Conservation (phyloP, 306 rosid species). For the Notholithocarpus densiflorus region DNA sequence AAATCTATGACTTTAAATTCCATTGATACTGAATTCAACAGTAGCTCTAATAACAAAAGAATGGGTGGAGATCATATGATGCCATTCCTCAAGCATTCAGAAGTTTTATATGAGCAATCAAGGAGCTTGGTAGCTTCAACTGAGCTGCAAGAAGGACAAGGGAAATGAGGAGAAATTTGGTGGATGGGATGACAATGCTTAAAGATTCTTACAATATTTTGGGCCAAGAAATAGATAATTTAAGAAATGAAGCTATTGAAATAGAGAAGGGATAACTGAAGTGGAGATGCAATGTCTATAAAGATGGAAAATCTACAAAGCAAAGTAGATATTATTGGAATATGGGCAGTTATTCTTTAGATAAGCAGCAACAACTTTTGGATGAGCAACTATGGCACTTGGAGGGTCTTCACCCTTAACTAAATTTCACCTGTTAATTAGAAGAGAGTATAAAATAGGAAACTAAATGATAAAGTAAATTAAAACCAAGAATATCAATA, state of each 20-base stretch:
- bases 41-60: slow-evolving; percentile 47
- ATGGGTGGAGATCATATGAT: slow-evolving; percentile 50
- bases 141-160: slow-evolving; percentile 63
- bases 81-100: slow-evolving; percentile 46
- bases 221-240: slow-evolving; percentile 48
- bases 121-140: slow-evolving; percentile 45
- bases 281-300: slow-evolving; percentile 58
- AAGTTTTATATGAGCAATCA: slow-evolving; percentile 59
- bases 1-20: slow-evolving; percentile 41
- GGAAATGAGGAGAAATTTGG: slow-evolving; percentile 48
- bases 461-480: neutral
- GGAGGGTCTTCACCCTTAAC: slow-evolving; percentile 49
- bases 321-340: slow-evolving; percentile 71
- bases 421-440: too few species aligned
- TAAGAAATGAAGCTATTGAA: slow-evolving; percentile 55
- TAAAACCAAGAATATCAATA: neutral
- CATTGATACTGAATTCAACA: slow-evolving; percentile 39
- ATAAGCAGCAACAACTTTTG: slow-evolving; percentile 70
- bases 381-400: slow-evolving; percentile 71
- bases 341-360: slow-evolving; percentile 66
- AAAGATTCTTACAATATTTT: slow-evolving; percentile 57
- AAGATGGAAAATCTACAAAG: slow-evolving; percentile 55
- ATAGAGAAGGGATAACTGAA: slow-evolving; percentile 54
- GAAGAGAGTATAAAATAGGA: slow-evolving; percentile 59
- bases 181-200: slow-evolving; percentile 54